Evolutionary conservation across 345 rosid genomes (phyloP).

Genomic region (Sisymbrium irio): DNA sequence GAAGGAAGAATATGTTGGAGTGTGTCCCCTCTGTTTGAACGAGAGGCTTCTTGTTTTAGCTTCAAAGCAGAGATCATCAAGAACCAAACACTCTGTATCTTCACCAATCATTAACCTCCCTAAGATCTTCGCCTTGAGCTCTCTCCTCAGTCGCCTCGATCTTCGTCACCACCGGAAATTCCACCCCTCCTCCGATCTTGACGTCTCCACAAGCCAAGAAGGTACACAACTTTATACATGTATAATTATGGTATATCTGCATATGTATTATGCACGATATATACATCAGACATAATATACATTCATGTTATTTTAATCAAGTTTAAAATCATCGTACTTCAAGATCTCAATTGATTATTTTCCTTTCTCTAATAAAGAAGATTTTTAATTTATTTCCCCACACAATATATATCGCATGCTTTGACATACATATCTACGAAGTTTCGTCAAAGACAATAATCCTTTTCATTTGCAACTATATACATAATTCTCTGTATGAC

Average conservation of each 20-base stretch:
- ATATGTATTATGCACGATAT: not conserved
- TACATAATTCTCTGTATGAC: not conserved
- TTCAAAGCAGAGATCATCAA: conserved; percentile 51
- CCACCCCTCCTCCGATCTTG: conserved; percentile 38
- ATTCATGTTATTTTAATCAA: not conserved
- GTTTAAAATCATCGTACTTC: not conserved
- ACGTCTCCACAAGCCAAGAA: conserved; percentile 71
- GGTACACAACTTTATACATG: conserved; percentile 45
- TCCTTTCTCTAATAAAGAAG: not conserved
- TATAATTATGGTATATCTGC: not conserved
- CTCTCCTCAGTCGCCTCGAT: conserved; percentile 72
- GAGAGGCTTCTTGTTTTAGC: conserved; percentile 86
- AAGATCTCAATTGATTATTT: conserved; percentile 16
- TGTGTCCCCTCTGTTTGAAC: conserved; percentile 75
- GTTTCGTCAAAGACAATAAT: not conserved
- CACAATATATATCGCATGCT: not conserved
- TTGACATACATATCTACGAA: not conserved
- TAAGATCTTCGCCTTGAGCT: conserved; percentile 71
- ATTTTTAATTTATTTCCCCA: not conserved
- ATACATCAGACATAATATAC: not conserved
- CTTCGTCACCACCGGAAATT: conserved; percentile 62
- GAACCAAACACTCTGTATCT: conserved; percentile 31
- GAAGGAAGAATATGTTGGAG: conserved; percentile 55
- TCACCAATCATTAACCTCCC: conserved; percentile 51
- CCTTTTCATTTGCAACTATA: not conserved